Conservation (phyloP, 2,329 filamentous ascomycete species). For the Claviceps sp. region DNA sequence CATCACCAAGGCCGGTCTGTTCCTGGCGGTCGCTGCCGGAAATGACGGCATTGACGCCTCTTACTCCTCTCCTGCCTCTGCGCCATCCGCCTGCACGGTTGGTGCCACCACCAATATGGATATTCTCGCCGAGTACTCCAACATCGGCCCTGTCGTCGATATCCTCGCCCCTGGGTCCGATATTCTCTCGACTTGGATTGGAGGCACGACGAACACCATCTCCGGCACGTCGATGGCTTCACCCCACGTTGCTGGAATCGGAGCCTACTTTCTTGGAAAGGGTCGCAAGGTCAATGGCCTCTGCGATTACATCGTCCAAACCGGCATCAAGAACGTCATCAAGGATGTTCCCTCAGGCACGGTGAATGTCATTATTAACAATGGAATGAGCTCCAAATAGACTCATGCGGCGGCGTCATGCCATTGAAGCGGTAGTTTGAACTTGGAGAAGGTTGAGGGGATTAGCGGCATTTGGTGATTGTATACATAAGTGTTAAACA, state of each 20-base stretch:
- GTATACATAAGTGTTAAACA: too few relatives aligned
- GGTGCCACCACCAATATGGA: slow-evolving; percentile 28
- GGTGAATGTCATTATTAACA: slow-evolving; percentile 41
- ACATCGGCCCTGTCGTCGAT: slow-evolving; percentile 33
- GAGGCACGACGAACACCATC: slow-evolving; percentile 23
- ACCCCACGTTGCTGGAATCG: slow-evolving; percentile 27
- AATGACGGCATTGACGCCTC: slow-evolving; percentile 32
- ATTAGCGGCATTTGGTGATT: too few relatives aligned
- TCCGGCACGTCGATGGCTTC: slow-evolving; percentile 30
- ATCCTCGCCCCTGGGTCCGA: slow-evolving; percentile 34
- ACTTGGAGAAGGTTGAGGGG: too few relatives aligned
- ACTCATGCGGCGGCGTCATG: too few relatives aligned
- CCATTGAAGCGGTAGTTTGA: too few relatives aligned
- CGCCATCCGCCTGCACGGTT: slow-evolving; percentile 33
- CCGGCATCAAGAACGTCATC: slow-evolving; percentile 28
- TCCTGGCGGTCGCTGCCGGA: slow-evolving; percentile 42
- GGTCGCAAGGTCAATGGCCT: slow-evolving; percentile 31
- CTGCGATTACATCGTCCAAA: slow-evolving; percentile 29
- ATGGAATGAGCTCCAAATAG: slow-evolving; percentile 14
- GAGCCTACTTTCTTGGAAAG: slow-evolving; percentile 31
- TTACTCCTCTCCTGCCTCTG: slow-evolving; percentile 31
- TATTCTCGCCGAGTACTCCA: slow-evolving; percentile 31
- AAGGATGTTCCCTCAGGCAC: slow-evolving; percentile 28
- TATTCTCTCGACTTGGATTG: slow-evolving; percentile 32
- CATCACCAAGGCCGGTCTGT: slow-evolving; percentile 30